phyloP scores from a whole-genome alignment of 768 basidiomycete genomes.

The Collybia sordida region DNA sequence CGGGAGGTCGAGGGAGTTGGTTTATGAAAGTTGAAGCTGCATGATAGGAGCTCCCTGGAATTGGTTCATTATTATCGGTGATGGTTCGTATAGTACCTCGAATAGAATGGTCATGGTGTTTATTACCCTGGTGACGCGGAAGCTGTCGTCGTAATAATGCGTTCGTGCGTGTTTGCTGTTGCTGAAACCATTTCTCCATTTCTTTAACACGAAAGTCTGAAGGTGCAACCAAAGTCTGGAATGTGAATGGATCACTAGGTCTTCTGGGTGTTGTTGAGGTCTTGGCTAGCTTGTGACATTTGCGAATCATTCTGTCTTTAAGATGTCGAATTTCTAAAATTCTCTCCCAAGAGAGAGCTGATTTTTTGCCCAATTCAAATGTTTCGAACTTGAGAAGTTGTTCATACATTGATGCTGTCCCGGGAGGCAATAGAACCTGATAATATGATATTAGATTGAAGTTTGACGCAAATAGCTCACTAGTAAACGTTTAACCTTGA shows the following conservation, averaged over 20 bases:
- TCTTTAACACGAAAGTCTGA: slow-evolving; percentile 74
- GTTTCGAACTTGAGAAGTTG: slow-evolving; percentile 64
- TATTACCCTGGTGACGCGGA: slow-evolving; percentile 4
- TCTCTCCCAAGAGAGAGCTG: slow-evolving; percentile 60
- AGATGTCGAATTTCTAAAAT: slow-evolving; percentile 74
- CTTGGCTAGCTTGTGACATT: slow-evolving; percentile 65
- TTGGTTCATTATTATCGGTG: background rate
- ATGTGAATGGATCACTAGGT: slow-evolving; percentile 41
- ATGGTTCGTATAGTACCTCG: background rate
- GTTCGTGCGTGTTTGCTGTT: slow-evolving; percentile 45
- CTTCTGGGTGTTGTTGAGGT: slow-evolving; percentile 37
- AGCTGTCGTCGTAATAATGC: slow-evolving; percentile 17
- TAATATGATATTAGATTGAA: slow-evolving; percentile 1
- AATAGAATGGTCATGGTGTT: background rate
- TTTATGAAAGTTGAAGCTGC: background rate
- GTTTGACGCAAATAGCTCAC: slow-evolving; percentile 1
- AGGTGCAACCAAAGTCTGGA: slow-evolving; percentile 69
- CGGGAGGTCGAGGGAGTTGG: background rate
- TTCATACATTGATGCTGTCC: slow-evolving; percentile 64
- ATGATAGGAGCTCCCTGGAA: background rate
- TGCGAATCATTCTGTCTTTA: slow-evolving; percentile 82
- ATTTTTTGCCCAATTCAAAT: slow-evolving; percentile 58
- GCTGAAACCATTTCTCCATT: slow-evolving; percentile 76
- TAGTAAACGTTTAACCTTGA: slow-evolving; percentile 49
- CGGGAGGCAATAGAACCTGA: slow-evolving; percentile 69